Evolutionary conservation across 768 basidiomycete genomes (phyloP), one percentile per base, ranked within the genome.

Genomic region (Russula olivacea): DNA sequence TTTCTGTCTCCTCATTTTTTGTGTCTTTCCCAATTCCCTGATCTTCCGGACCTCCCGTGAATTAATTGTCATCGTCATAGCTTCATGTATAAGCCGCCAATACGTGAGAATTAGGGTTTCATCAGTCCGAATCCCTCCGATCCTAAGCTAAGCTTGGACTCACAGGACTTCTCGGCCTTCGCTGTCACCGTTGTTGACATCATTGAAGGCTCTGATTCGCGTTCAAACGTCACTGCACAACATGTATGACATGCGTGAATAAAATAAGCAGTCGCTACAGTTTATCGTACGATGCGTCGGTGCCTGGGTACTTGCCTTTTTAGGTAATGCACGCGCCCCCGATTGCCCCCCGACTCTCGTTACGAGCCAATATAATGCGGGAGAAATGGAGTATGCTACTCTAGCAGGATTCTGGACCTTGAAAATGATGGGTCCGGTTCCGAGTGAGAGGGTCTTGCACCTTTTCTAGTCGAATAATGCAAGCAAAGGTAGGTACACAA

Each of bases 241-340:
- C n/a, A n/a, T 12, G 36, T 12, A 12, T 12, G 36, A 36, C 17
- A 9, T 5, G 12, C 34, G 7, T 49, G 21, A 36, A 36, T 12
- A 3, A 12, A 34, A 49, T 17, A 49, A 21, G n/a, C n/a, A n/a
- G n/a, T n/a, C n/a, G n/a, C n/a, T n/a, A 7, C 14, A 3, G 21
- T 25, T 58, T 4, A 36, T 36, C 36, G 36, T 36, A 36, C 36
- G 36, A 36, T 36, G 36, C 36, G 36, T 19, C 10, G 7, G 58
- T 59, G 58, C 58, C 58, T 55, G 45, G 36, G 0, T 55, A 47
- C 11, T 49, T 61, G 19, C 60, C 60, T 38, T 48, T 61, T 61
- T 21, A 0, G 52, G 59, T 28, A 17, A 48, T 36, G 11, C 12
- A 36, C 14, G 36, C 11, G 11, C 32, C 10, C 30, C 30, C 5